Conservation (phyloP, 2,329 filamentous ascomycete genomes). For the Aspergillus floridensis region DNA sequence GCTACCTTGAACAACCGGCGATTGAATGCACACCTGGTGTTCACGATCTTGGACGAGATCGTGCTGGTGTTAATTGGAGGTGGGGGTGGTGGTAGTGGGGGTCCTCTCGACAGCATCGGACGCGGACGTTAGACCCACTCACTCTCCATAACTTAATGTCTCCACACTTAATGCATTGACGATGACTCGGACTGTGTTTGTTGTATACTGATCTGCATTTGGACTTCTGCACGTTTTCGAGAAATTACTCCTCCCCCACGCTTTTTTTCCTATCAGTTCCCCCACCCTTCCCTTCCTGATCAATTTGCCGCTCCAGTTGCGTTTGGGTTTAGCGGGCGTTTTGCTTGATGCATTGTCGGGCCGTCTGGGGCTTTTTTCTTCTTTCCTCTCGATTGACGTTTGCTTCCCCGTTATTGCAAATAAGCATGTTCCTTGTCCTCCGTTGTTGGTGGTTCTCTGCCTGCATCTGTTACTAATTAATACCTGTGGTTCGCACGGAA, state of each 20-base stretch:
- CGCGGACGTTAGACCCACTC: neutral
- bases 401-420: neutral
- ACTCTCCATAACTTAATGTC: neutral
- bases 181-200: neutral
- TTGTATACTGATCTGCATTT: too few species aligned
- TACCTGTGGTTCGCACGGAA: too few species aligned
- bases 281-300: too few species aligned
- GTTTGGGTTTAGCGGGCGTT: neutral
- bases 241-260: too few species aligned
- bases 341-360: too few species aligned
- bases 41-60: slow-evolving; percentile 70
- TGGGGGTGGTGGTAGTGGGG: neutral
- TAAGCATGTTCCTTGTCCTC: neutral
- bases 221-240: too few species aligned
- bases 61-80: slow-evolving; percentile 61
- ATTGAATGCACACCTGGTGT: slow-evolving; percentile 73
- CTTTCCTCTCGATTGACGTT: neutral
- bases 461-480: too few species aligned
- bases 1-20: slow-evolving; percentile 87
- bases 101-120: neutral
- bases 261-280: too few species aligned
- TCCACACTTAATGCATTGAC: neutral
- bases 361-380: neutral
- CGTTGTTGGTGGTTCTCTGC: too few species aligned
- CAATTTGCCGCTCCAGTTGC: too few species aligned